Evolutionary conservation across 2,329 filamentous ascomycete species (phyloP).

Genomic region (Colletotrichum sp.): DNA sequence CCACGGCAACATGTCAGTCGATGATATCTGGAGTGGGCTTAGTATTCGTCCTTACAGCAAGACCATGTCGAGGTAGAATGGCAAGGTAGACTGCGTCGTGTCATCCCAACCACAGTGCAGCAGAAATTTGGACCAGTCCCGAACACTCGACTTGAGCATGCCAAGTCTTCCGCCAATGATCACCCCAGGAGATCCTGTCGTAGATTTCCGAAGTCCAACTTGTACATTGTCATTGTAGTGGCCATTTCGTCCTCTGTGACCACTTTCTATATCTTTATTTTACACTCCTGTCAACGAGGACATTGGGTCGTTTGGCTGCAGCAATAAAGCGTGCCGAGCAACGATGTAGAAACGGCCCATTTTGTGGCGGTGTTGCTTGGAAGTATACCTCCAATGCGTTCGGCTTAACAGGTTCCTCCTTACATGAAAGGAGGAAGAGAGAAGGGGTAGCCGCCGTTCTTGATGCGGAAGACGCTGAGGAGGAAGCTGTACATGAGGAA

Average conservation of each 20-base stretch:
- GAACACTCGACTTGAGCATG: background rate
- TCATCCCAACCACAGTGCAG: background rate
- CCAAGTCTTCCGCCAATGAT: background rate
- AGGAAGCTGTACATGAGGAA: constrained; percentile 92
- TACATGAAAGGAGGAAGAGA: constrained; percentile 87
- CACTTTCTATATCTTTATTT: background rate
- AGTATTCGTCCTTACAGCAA: background rate
- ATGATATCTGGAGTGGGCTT: background rate
- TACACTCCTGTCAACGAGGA: background rate
- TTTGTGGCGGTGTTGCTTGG: background rate
- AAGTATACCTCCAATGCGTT: background rate
- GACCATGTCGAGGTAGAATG: background rate
- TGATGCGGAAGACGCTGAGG: constrained; percentile 89
- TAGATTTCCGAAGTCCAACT: background rate
- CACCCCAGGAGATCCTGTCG: background rate
- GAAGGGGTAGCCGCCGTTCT: constrained; percentile 96
- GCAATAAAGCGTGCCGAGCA: background rate
- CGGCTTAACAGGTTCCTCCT: background rate
- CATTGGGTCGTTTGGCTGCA: background rate
- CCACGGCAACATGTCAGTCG: background rate
- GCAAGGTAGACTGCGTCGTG: background rate
- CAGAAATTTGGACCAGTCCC: background rate
- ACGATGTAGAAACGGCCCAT: background rate
- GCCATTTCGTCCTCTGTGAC: background rate
- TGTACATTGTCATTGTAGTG: background rate